Evolutionary conservation across 345 rosid species (phyloP), one percentile per base, ranked within the genome.

Genomic region (Salix caprea): DNA sequence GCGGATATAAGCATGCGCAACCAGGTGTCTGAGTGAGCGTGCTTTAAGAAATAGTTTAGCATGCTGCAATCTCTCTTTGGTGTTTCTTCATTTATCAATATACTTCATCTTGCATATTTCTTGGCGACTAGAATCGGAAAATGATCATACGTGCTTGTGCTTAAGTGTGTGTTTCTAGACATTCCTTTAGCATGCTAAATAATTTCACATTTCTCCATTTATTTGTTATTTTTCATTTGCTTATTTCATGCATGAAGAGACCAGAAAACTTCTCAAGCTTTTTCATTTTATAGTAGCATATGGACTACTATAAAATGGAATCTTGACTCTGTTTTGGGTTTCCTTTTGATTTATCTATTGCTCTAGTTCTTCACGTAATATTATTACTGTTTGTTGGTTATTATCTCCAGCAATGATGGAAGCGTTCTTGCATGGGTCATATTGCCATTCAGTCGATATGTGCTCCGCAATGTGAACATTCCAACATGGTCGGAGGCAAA

Each of bases 381-480:
- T 60, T 39, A 50, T 77, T 77, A 40, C 64, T 28, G 13, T 67
- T 4, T 62, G 40, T 64, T 82, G 34, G 69, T 75, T 74, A 26
- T 76, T 39, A 60, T 77, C 76, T 71, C 37, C 89, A 92, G 95
- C 84, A 87, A 74, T 66, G 92, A 88, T 71, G 86, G 81, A 70
- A 84, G 75, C 77, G 70, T 86, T 80, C 85, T 48, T 81, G 84
- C 70, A 72, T 80, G 67, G 91, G 92, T 65, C 96, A 94, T 50
- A 91, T 96, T 42, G 96, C 95, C 46, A 90, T 96, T 80, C 98
- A 93, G 79, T 91, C 98, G 58, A 83, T 96, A 71, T 89, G 94
- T 89, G 90, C 97, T 80, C 97, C 97, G 64, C 91, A 92, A 65
- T 93, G 97, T 84, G 88, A 78, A 67, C 84, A 86, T 78, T 91